Percentiles rank a stretch among this genome's conserved stretches.
These are phyloP conservation scores for Astragalus membranaceus DNA, from an alignment of 306 rosid genomes.

Conservation along the genomic window DNA sequence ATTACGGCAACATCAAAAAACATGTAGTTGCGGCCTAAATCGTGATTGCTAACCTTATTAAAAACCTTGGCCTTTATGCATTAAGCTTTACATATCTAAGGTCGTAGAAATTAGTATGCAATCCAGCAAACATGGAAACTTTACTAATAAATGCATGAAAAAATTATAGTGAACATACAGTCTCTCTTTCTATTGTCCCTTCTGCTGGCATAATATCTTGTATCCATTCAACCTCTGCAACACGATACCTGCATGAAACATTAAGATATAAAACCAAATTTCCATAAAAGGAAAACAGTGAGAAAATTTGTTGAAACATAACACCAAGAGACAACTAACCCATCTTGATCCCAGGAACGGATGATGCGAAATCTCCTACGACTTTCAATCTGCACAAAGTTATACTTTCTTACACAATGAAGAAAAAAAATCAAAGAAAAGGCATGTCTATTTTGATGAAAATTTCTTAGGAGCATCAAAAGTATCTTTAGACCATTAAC, in stretches of 20 bases:
- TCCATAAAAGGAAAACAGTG: conserved; percentile 6
- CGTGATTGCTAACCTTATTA: too few relatives aligned
- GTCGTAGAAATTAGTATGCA: background rate
- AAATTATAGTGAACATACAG: conserved; percentile 40
- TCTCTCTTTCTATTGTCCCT: conserved; percentile 67
- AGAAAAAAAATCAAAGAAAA: background rate
- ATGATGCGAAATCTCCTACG: conserved; percentile 67
- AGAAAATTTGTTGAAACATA: conserved; percentile 3
- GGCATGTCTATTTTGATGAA: background rate
- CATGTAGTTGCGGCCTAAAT: too few relatives aligned
- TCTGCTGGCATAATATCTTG: conserved; percentile 57
- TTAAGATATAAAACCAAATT: conserved; percentile 9
- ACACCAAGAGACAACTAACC: conserved; percentile 45
- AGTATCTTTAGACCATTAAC: background rate
- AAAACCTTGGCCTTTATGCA: background rate
- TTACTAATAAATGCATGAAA: conserved; percentile 14
- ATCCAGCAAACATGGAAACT: background rate
- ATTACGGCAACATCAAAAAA: too few relatives aligned
- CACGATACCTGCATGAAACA: conserved; percentile 68
- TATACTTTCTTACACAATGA: conserved; percentile 1
- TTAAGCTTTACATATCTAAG: conserved; percentile 5
- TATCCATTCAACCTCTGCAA: conserved; percentile 90
- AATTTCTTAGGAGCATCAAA: background rate
- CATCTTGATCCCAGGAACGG: conserved; percentile 88
- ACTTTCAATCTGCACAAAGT: conserved; percentile 74